phyloP scores from a whole-genome alignment of 164 flowering plant species.

The Liquidambar formosana region DNA sequence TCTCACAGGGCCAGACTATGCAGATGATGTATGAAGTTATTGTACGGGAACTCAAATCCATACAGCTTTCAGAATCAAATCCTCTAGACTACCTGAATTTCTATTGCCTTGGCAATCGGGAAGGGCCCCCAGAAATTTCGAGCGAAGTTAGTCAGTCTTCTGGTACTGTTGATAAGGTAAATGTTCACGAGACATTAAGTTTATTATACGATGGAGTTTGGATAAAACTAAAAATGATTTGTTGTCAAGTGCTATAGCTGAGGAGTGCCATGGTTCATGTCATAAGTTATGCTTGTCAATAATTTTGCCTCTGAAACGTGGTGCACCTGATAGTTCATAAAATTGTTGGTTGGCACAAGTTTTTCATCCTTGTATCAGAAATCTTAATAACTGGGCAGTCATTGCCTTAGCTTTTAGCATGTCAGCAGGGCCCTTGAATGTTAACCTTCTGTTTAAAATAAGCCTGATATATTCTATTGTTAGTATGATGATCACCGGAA shows the following conservation, averaged over 20 bases:
- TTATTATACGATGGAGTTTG: no score
- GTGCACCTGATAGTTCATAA: not conserved
- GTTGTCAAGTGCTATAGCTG: not conserved
- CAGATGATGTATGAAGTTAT: constrained; percentile 76
- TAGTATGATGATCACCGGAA: not conserved
- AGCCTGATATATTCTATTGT: not conserved
- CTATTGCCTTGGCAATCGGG: constrained; percentile 80
- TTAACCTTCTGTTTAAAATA: not conserved
- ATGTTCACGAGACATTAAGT: not conserved
- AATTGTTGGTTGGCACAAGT: not conserved
- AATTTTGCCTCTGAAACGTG: not conserved
- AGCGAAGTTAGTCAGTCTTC: constrained; percentile 21
- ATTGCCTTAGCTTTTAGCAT: not conserved
- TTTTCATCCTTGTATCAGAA: not conserved
- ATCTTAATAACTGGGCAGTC: not conserved
- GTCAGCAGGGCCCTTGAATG: not conserved
- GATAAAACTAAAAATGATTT: not conserved
- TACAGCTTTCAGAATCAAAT: constrained; percentile 36
- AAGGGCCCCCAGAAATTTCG: constrained; percentile 33
- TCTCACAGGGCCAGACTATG: constrained; percentile 75
- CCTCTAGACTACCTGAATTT: constrained; percentile 78
- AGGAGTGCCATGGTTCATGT: not conserved
- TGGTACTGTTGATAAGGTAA: constrained; percentile 43
- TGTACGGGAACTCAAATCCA: constrained; percentile 47
- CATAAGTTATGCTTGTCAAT: not conserved